Conservation (phyloP, 176 grass and related monocot genomes). For the Ampelocalamus luodianensis region DNA sequence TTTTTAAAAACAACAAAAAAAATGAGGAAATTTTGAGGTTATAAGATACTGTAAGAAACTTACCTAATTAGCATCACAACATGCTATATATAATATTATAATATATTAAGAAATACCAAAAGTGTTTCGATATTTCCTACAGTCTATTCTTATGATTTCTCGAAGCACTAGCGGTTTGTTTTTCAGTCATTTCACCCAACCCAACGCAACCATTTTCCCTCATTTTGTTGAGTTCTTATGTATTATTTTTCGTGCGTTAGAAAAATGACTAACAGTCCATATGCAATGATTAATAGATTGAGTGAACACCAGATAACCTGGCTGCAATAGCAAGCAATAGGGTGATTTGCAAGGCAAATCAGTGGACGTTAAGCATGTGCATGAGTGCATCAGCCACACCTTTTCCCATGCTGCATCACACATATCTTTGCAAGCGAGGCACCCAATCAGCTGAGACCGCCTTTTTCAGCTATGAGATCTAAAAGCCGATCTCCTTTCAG, state of each 20-base stretch:
- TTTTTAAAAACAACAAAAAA: background rate
- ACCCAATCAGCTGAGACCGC: slow-evolving; percentile 22
- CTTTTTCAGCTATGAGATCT: slow-evolving; percentile 34
- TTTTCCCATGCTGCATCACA: slow-evolving; percentile 14
- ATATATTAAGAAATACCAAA: background rate
- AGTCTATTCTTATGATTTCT: background rate
- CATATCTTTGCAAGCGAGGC: background rate
- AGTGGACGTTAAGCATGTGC: slow-evolving; percentile 8
- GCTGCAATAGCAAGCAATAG: slow-evolving; percentile 7
- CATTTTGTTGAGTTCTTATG: background rate
- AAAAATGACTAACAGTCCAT: background rate
- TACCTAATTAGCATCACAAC: background rate
- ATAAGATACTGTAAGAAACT: background rate
- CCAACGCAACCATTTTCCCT: background rate
- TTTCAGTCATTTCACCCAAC: background rate
- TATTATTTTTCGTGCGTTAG: background rate
- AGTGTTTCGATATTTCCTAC: background rate
- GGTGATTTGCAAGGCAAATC: background rate
- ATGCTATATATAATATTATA: background rate
- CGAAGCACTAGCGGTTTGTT: background rate
- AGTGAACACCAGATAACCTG: slow-evolving; percentile 2
- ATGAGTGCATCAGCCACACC: background rate
- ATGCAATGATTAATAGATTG: slow-evolving; percentile 16
- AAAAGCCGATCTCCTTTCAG: slow-evolving; percentile 40
- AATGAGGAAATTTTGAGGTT: background rate